phyloP scores from a whole-genome alignment of 768 basidiomycete species.

The Hypholoma fasciculare region DNA sequence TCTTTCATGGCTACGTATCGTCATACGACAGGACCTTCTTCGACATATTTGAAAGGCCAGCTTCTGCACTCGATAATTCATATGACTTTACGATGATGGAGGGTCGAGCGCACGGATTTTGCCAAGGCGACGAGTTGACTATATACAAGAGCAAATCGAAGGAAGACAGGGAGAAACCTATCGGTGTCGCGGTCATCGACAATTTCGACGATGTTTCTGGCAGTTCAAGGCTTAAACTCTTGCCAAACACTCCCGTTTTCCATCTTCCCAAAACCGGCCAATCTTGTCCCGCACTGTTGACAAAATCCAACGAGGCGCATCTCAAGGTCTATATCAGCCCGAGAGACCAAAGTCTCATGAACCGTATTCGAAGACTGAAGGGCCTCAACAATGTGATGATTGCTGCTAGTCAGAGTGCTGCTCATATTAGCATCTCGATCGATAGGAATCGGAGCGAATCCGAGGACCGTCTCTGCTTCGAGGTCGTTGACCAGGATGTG shows the following conservation, averaged over 20 bases:
- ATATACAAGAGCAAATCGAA: background rate
- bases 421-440: background rate
- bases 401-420: background rate
- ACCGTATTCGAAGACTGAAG: background rate
- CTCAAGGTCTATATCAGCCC: background rate
- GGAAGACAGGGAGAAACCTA: background rate
- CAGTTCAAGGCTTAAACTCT: background rate
- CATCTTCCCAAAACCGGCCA: background rate
- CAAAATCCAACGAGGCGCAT: background rate
- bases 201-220: background rate
- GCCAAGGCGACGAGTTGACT: constrained; percentile 1
- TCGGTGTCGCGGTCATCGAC: background rate
- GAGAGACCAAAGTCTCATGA: background rate
- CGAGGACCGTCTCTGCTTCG: background rate
- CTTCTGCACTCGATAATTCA: background rate
- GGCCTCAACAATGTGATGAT: background rate
- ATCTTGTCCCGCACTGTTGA: background rate
- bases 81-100: background rate
- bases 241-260: background rate
- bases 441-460: background rate
- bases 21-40: background rate
- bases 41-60: background rate
- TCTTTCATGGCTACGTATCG: background rate
- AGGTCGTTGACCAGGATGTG: background rate
- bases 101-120: background rate